These are phyloP conservation scores for Phialophora verrucosa DNA, from an alignment of 2,329 filamentous ascomycete species.

Conservation along the genomic window DNA sequence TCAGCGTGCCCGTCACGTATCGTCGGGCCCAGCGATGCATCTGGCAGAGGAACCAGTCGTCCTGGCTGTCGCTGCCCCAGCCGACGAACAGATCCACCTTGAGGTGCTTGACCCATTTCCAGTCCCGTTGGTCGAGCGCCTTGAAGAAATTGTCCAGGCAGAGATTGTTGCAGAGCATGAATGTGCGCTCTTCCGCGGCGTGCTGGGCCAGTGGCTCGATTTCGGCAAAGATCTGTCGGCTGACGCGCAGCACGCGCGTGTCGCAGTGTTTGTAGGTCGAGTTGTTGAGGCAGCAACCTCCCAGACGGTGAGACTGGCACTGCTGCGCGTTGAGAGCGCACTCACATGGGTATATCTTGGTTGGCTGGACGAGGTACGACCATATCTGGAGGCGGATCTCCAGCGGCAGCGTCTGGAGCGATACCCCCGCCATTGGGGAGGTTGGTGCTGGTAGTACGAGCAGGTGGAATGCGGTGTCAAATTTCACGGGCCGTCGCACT, in stretches of 20 bases:
- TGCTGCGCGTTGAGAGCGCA: conserved; percentile 16
- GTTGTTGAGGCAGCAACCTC: conserved; percentile 23
- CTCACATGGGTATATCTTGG: conserved; percentile 27
- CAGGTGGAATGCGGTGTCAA: not conserved
- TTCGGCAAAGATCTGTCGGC: conserved; percentile 28
- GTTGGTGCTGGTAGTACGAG: not conserved
- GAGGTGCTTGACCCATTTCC: conserved; percentile 31
- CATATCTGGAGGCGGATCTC: conserved; percentile 33
- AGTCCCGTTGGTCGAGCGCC: conserved; percentile 22
- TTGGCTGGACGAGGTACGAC: conserved; percentile 30
- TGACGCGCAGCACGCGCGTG: conserved; percentile 30
- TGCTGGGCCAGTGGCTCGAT: conserved; percentile 20
- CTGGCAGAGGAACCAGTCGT: conserved; percentile 33
- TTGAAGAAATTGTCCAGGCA: conserved; percentile 33
- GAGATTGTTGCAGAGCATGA: conserved; percentile 31
- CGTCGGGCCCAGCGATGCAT: conserved; percentile 30
- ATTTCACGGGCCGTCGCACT: not conserved
- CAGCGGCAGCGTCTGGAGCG: conserved; percentile 22
- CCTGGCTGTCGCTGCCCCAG: conserved; percentile 23
- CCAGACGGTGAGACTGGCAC: conserved; percentile 20
- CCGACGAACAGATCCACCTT: conserved; percentile 30
- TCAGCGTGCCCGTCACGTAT: conserved; percentile 26
- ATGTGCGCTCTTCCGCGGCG: conserved; percentile 14
- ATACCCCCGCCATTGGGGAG: not conserved
- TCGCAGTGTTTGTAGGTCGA: conserved; percentile 29